Base-by-base conservation (phyloP, 441 rosid genomes). In the Codiaeum variegatum region DNA sequence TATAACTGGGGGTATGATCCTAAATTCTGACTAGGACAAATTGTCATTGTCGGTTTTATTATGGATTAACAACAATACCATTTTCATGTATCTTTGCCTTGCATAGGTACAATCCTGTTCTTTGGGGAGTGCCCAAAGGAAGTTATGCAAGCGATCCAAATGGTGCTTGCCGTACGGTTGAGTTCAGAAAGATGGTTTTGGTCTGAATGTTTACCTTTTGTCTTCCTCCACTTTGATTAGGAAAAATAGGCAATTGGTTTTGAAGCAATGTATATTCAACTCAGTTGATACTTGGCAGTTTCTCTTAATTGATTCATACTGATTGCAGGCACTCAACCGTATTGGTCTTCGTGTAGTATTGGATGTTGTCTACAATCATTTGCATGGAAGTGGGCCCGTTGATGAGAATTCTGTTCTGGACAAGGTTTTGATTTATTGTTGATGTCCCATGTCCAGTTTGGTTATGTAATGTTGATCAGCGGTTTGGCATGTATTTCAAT, bases 71-170 rank as follows among this genome's bases (percentile, higher is more conserved):
- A 56, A 76, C 67, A 69, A 51, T 34, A 34, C 51, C 73, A 65
- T 31, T 74, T 75, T 78, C 10, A 72, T 79, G 70, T 62, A 40
- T 67, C 21, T 76, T 78, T 72, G 68, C 64, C 56, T 77, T 61
- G 13, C 61, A 75, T 73, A 95, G 98, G 85, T 95, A 95, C 81
- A 90, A 95, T 89, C 99, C 98, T 69, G 90, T 91, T 76, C 88
- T 95, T 24, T 93, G 97, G 98, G 98, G 97, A 58, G 93, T 91
- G 76, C 98, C 98, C 51, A 95, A 92, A 85, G 99, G 99, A 87
- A 93, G 98, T 87, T 95, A 95, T 86, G 88, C 99, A 54, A 90
- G 91, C 79, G 81, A 85, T 71, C 87, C 98, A 40, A 79, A 80
- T 84, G 95, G 97, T 79, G 78, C 96, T 59, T 82, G 76, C 79